Evolutionary conservation across 371 early-diverging fungal species (phyloP).

Genomic region (Conidiobolus incongruus): DNA sequence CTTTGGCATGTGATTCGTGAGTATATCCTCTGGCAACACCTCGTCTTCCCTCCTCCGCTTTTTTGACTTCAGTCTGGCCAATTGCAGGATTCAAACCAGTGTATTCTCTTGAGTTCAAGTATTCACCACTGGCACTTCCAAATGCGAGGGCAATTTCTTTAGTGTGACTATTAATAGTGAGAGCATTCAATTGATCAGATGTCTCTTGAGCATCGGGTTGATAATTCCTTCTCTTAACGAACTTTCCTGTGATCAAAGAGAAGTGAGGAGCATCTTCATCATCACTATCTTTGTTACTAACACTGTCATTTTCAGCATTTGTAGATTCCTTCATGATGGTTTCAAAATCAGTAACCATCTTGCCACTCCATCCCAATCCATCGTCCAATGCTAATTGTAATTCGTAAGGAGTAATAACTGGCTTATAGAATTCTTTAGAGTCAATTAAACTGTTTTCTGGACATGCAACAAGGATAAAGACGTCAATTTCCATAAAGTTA

Average conservation of each 20-base stretch:
- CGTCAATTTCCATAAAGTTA: conserved; percentile 84
- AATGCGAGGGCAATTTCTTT: conserved; percentile 29
- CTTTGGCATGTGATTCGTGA: conserved; percentile 6
- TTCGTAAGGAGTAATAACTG: conserved; percentile 85
- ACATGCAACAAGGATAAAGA: conserved; percentile 79
- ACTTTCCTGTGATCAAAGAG: conserved; percentile 71
- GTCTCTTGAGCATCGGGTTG: conserved; percentile 2
- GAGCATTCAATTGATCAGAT: conserved; percentile 11
- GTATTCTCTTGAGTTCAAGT: conserved; percentile 44
- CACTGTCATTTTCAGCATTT: conserved; percentile 5
- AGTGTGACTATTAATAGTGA: conserved; percentile 24
- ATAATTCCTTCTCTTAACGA: conserved; percentile 25
- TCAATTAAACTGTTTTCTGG: conserved; percentile 86
- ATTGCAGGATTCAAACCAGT: conserved; percentile 51
- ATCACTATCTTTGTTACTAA: conserved; percentile 15
- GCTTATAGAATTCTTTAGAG: conserved; percentile 71
- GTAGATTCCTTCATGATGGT: not conserved
- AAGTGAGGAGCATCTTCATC: conserved; percentile 63
- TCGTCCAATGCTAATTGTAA: conserved; percentile 49
- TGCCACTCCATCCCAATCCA: conserved; percentile 47
- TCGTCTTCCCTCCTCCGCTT: conserved; percentile 50
- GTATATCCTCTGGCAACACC: conserved; percentile 75
- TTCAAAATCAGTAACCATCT: conserved; percentile 14
- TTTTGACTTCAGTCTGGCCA: conserved; percentile 33
- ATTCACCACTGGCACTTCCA: conserved; percentile 60